A percentile compares a stretch with the other conserved stretches of the same genome.
These are phyloP conservation scores for Aspergillus spinulosporus DNA, from an alignment of 2,329 filamentous ascomycete genomes.

Conservation along the genomic window DNA sequence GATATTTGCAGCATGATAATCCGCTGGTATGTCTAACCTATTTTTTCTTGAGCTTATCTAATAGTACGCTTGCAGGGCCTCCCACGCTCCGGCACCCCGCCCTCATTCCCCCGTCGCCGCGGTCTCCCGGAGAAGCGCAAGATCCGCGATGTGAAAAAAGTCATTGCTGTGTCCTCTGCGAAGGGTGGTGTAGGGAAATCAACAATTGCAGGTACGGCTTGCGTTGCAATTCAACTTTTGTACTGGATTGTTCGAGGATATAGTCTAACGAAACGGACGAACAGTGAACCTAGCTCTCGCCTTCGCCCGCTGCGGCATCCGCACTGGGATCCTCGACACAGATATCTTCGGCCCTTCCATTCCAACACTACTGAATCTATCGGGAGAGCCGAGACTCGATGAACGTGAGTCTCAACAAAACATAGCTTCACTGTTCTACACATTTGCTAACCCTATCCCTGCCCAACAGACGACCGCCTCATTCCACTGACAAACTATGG, in stretches of 20 bases:
- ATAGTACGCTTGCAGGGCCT: slow-evolving; percentile 68
- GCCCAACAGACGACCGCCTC: slow-evolving; percentile 55
- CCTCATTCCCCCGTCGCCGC: slow-evolving; percentile 70
- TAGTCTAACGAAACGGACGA: slow-evolving; percentile 4
- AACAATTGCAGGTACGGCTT: slow-evolving; percentile 70
- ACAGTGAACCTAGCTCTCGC: slow-evolving; percentile 77
- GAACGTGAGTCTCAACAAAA: slow-evolving; percentile 57
- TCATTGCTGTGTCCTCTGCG: slow-evolving; percentile 95
- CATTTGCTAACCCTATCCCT: neutral
- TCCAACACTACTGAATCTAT: slow-evolving; percentile 81
- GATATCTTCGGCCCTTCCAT: slow-evolving; percentile 97
- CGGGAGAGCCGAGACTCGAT: slow-evolving; percentile 74
- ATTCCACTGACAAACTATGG: slow-evolving; percentile 91
- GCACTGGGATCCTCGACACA: slow-evolving; percentile 85
- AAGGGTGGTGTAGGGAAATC: slow-evolving; percentile 99
- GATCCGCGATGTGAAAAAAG: slow-evolving; percentile 81
- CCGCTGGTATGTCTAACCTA: slow-evolving; percentile 63
- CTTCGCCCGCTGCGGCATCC: slow-evolving; percentile 77
- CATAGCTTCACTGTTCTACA: neutral
- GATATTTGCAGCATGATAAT: slow-evolving; percentile 73
- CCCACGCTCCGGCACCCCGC: slow-evolving; percentile 70
- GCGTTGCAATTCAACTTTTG: neutral
- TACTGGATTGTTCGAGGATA: neutral
- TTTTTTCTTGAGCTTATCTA: neutral
- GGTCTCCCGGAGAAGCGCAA: slow-evolving; percentile 77